A percentile compares a stretch with the other conserved stretches of the same genome.
Conservation (phyloP, 2,329 filamentous ascomycete species). For the Penicillium sp. region DNA sequence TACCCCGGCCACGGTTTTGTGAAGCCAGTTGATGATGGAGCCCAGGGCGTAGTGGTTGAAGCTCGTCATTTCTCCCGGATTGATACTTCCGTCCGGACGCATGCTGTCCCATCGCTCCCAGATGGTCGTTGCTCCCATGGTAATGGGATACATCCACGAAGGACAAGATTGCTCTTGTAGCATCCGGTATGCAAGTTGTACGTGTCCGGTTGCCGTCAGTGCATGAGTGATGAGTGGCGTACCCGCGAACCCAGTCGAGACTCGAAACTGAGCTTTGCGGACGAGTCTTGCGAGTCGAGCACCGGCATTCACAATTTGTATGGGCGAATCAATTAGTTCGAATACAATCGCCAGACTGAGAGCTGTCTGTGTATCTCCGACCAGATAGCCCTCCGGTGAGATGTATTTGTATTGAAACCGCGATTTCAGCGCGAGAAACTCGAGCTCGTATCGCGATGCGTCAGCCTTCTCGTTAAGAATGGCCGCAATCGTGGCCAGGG, state of each 20-base stretch:
- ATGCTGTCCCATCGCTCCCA: constrained; percentile 44
- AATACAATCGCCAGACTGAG: constrained; percentile 23
- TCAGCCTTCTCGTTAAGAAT: constrained; percentile 19
- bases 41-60: constrained; percentile 43
- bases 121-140: constrained; percentile 36
- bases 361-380: constrained; percentile 31
- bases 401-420: constrained; percentile 30
- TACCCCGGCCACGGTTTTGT: constrained; percentile 24
- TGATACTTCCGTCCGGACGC: constrained; percentile 34
- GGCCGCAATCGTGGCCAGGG: constrained; percentile 25
- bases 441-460: constrained; percentile 16
- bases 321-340: constrained; percentile 14
- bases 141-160: constrained; percentile 7
- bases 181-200: constrained; percentile 36
- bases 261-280: constrained; percentile 25
- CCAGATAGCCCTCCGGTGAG: constrained; percentile 22
- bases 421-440: constrained; percentile 12
- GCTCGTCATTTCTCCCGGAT: constrained; percentile 39
- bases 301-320: constrained; percentile 9
- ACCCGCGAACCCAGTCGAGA: constrained; percentile 34
- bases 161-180: constrained; percentile 24
- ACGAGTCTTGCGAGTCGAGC: constrained; percentile 3
- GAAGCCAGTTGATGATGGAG: constrained; percentile 30
- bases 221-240: constrained; percentile 28
- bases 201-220: constrained; percentile 18